A percentile compares a stretch with the other conserved stretches of the same genome.
phyloP scores from a whole-genome alignment of 148 eudicot species.

The Chenopodium suecicum region DNA sequence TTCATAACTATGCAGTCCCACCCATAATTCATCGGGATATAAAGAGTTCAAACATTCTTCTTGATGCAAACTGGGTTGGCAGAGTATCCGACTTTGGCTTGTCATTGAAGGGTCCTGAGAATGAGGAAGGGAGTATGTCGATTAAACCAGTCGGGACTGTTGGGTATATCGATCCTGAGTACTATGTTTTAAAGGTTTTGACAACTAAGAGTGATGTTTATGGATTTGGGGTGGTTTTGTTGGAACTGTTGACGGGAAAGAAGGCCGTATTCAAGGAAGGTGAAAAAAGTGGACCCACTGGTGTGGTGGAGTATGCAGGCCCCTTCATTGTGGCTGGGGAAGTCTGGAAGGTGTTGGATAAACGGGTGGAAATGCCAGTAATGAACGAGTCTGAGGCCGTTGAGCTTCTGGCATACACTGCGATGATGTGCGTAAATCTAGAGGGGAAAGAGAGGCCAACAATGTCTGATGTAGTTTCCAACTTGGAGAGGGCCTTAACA shows the following conservation, averaged over 20 bases:
- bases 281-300: slow-evolving; percentile 35
- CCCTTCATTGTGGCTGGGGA: slow-evolving; percentile 48
- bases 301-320: slow-evolving; percentile 55
- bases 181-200: slow-evolving; percentile 46
- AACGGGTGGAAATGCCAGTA: slow-evolving; percentile 43
- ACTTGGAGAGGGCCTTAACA: slow-evolving; percentile 53
- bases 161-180: slow-evolving; percentile 70
- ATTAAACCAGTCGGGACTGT: slow-evolving; percentile 48
- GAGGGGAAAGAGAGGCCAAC: slow-evolving; percentile 59
- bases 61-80: slow-evolving; percentile 56
- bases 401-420: slow-evolving; percentile 55
- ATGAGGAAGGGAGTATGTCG: slow-evolving; percentile 33
- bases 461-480: slow-evolving; percentile 54
- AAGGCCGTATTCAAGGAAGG: slow-evolving; percentile 47
- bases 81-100: slow-evolving; percentile 63
- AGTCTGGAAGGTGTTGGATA: slow-evolving; percentile 51
- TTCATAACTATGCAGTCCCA: slow-evolving; percentile 65
- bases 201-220: slow-evolving; percentile 66
- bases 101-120: slow-evolving; percentile 43
- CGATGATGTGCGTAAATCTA: slow-evolving; percentile 54
- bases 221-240: slow-evolving; percentile 60
- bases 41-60: slow-evolving; percentile 58
- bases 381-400: slow-evolving; percentile 55
- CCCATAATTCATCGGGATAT: slow-evolving; percentile 68
- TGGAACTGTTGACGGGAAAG: slow-evolving; percentile 63